Percentiles rank a stretch among this genome's conserved stretches.
Conservation (phyloP, 805 yeast species). For the Ogataea paradorogensis region DNA sequence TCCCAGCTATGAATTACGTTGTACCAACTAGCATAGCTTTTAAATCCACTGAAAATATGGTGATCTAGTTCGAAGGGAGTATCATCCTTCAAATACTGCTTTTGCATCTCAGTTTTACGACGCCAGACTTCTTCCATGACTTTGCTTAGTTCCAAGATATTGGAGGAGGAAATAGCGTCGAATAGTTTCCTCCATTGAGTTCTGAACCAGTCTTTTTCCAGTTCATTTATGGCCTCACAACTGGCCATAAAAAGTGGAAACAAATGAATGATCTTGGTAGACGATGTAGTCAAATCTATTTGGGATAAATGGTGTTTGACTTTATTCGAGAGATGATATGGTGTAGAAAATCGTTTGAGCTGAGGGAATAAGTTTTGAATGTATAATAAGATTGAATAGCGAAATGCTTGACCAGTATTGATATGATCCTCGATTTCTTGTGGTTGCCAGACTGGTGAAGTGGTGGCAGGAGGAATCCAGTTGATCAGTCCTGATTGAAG, state of each 20-base stretch:
- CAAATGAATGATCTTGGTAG: slow-evolving; percentile 15
- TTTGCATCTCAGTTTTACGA: slow-evolving; percentile 6
- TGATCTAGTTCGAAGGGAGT: slow-evolving; percentile 4
- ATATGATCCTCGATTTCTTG: slow-evolving; percentile 13
- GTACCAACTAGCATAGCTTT: slow-evolving; percentile 17
- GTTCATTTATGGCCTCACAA: slow-evolving; percentile 12
- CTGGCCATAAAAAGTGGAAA: slow-evolving; percentile 20
- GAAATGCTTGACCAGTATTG: slow-evolving; percentile 15
- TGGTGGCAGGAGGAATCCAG: slow-evolving; percentile 5
- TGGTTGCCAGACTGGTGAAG: background rate
- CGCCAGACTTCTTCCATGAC: slow-evolving; percentile 20
- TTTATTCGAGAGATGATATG: slow-evolving; percentile 5
- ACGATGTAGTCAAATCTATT: slow-evolving; percentile 9
- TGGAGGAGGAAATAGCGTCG: slow-evolving; percentile 13
- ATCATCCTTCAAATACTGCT: slow-evolving; percentile 1
- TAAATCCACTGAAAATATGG: slow-evolving; percentile 12
- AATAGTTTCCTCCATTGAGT: slow-evolving; percentile 13
- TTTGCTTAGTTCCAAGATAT: slow-evolving; percentile 9
- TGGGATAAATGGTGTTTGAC: slow-evolving; percentile 7
- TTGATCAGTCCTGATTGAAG: slow-evolving; percentile 8
- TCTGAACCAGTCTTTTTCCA: slow-evolving; percentile 13
- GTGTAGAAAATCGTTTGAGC: background rate
- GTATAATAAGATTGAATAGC: slow-evolving; percentile 11
- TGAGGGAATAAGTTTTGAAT: slow-evolving; percentile 19
- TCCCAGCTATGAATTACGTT: slow-evolving; percentile 12